Conservation (phyloP, 2,329 filamentous ascomycete genomes). For the Zymoseptoria ardabiliae region DNA sequence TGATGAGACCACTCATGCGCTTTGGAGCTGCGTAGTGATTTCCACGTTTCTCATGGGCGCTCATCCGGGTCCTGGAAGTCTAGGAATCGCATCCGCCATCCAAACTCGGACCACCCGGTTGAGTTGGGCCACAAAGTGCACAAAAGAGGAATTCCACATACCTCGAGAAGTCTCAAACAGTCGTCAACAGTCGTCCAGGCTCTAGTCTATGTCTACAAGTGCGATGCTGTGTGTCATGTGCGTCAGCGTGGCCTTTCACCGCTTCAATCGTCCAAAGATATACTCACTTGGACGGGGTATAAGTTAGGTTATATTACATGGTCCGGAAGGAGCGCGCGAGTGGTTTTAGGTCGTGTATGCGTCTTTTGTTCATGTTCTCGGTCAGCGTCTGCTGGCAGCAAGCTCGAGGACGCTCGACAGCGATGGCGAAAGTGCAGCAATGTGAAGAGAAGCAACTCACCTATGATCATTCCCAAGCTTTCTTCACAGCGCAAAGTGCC, state of each 20-base stretch:
- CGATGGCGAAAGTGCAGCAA: neutral
- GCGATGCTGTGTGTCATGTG: slow-evolving; percentile 10
- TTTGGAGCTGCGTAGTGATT: too few relatives aligned
- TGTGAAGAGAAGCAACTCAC: slow-evolving; percentile 9
- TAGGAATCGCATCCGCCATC: too few relatives aligned
- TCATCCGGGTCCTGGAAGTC: too few relatives aligned
- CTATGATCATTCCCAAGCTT: slow-evolving; percentile 24
- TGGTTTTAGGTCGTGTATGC: slow-evolving; percentile 20
- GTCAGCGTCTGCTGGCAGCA: slow-evolving; percentile 5
- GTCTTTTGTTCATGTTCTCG: slow-evolving; percentile 7
- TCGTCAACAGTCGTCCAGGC: slow-evolving; percentile 25
- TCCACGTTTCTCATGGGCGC: too few relatives aligned
- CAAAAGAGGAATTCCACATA: neutral
- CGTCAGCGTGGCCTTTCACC: neutral
- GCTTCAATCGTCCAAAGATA: neutral
- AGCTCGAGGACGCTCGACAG: neutral
- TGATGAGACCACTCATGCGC: too few relatives aligned
- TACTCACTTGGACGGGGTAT: slow-evolving; percentile 14
- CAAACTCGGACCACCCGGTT: too few relatives aligned
- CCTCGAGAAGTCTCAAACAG: neutral
- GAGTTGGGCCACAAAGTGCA: too few relatives aligned
- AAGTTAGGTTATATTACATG: slow-evolving; percentile 25
- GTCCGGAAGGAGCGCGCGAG: slow-evolving; percentile 12
- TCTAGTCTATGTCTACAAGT: slow-evolving; percentile 30
- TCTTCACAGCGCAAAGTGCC: neutral